Evolutionary conservation across 148 eudicot genomes (phyloP).

Genomic region (Rhododendron simsii): DNA sequence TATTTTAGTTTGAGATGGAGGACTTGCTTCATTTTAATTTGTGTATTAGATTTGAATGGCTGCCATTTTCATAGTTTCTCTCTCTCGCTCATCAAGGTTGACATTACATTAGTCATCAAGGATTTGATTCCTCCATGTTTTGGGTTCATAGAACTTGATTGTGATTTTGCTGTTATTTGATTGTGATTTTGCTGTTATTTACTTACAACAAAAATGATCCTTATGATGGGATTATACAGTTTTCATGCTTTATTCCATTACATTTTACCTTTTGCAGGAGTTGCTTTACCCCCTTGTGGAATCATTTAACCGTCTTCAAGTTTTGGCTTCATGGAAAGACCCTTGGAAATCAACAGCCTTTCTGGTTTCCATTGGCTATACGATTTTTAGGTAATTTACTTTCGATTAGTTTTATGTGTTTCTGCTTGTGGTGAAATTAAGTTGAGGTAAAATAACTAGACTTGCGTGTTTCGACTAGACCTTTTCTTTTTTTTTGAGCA

Average conservation of each 20-base stretch:
- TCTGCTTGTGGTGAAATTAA: background rate
- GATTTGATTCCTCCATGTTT: background rate
- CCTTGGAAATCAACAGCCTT: conserved; percentile 58
- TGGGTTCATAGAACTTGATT: background rate
- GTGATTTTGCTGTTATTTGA: background rate
- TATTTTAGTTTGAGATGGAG: background rate
- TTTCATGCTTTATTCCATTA: background rate
- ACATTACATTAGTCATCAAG: background rate
- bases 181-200: background rate
- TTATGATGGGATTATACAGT: background rate
- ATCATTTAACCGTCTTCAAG: conserved; percentile 31
- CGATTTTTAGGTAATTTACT: conserved; percentile 42
- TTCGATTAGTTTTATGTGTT: background rate
- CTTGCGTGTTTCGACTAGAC: no score
- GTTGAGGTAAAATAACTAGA: no score
- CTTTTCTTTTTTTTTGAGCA: no score
- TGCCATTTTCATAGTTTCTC: background rate
- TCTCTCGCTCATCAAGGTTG: background rate
- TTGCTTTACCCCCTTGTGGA: conserved; percentile 59
- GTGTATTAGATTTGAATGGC: background rate
- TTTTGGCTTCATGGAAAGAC: conserved; percentile 69
- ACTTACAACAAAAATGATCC: background rate
- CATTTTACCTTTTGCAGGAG: conserved; percentile 37
- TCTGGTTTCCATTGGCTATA: conserved; percentile 50
- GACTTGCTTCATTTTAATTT: background rate